Conservation (phyloP, 805 yeast species). For the Kluyveromyces siamensis region DNA sequence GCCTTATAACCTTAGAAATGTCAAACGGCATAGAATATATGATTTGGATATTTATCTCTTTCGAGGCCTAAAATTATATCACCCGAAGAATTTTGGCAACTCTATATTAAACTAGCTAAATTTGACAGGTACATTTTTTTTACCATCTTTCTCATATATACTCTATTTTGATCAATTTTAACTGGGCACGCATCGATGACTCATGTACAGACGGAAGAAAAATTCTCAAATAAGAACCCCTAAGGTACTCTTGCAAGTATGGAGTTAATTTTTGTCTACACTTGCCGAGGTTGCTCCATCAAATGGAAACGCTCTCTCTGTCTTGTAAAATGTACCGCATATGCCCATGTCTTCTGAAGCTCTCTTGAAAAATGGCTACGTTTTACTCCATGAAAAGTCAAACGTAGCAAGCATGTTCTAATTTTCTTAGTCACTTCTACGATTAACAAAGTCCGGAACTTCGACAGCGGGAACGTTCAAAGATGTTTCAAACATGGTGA, state of each 20-base stretch:
- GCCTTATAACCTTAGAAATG: constrained; percentile 49
- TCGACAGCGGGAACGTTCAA: constrained; percentile 38
- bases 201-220: not conserved
- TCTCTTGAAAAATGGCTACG: not conserved
- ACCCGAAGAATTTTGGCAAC: too few species aligned
- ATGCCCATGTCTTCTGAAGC: too few species aligned
- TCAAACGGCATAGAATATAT: constrained; percentile 17
- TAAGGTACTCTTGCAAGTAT: too few species aligned
- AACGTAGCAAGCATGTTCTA: not conserved
- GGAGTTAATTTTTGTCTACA: too few species aligned
- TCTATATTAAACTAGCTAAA: too few species aligned
- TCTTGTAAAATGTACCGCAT: too few species aligned
- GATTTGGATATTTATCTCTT: not conserved
- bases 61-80: not conserved
- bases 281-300: too few species aligned
- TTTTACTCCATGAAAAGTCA: not conserved
- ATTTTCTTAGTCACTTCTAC: not conserved
- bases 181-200: not conserved
- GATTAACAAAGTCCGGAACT: constrained; percentile 51
- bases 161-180: too few species aligned
- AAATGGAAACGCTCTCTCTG: too few species aligned
- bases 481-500: constrained; percentile 70
- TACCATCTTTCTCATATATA: too few species aligned
- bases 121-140: too few species aligned
- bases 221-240: too few species aligned